Percentiles rank a stretch among this genome's conserved stretches.
phyloP scores from a whole-genome alignment of 495 filamentous ascomycete species.

The Tricharina praecox region DNA sequence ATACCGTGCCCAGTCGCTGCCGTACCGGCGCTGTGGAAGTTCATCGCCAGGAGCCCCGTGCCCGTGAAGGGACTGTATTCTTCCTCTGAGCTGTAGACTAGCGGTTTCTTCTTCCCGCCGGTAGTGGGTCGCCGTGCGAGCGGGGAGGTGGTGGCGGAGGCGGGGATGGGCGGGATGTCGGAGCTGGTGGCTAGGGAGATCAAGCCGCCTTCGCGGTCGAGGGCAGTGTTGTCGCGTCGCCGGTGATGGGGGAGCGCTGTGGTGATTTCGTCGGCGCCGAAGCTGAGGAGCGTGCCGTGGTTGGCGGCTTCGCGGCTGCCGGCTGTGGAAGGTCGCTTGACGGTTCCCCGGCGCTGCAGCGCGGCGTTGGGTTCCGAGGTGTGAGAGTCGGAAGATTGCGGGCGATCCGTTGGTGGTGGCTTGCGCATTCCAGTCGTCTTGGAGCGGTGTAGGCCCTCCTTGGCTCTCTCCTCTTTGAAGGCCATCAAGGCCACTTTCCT shows the following conservation, averaged over 20 bases:
- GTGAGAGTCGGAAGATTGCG: background rate
- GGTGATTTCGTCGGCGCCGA: constrained; percentile 12
- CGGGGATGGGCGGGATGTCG: background rate
- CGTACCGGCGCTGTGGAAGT: constrained; percentile 17
- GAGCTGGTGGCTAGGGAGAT: constrained; percentile 11
- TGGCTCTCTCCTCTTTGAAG: constrained; percentile 17
- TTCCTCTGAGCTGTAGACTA: background rate
- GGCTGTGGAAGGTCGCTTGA: background rate
- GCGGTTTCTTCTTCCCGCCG: background rate
- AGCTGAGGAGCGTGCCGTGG: constrained; percentile 17
- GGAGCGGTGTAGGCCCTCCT: constrained; percentile 10
- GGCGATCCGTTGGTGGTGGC: background rate
- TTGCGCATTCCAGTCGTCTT: background rate
- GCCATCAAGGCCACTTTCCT: constrained; percentile 14
- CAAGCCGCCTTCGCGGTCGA: constrained; percentile 10
- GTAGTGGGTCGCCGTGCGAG: background rate
- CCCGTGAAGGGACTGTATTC: constrained; percentile 16
- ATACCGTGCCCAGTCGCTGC: constrained; percentile 16
- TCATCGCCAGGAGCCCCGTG: constrained; percentile 14
- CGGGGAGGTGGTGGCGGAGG: background rate
- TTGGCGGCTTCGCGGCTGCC: constrained; percentile 5
- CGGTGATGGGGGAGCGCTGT: constrained; percentile 14
- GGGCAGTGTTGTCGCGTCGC: constrained; percentile 16
- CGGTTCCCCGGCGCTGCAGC: background rate
- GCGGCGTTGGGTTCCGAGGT: background rate